Evolutionary conservation across 495 filamentous ascomycete genomes (phyloP).

Genomic region (Neurospora sp.): DNA sequence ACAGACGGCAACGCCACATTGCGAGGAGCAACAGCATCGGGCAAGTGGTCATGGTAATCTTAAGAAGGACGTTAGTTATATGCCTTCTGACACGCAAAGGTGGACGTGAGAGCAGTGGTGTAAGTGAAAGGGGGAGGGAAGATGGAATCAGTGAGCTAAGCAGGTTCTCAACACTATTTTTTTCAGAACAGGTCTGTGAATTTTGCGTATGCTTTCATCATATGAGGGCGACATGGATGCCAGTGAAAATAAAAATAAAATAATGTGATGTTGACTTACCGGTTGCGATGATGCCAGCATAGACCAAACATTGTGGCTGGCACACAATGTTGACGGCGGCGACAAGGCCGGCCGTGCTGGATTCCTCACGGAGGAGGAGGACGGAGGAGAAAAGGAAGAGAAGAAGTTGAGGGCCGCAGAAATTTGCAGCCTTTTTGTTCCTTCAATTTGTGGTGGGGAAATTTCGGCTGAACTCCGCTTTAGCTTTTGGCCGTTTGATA

Average conservation of each 20-base stretch:
- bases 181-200: conserved; percentile 53
- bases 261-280: background rate
- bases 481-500: background rate
- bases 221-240: conserved; percentile 1
- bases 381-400: background rate
- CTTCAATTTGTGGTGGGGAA: background rate
- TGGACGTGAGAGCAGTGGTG: background rate
- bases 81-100: background rate
- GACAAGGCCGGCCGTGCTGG: background rate
- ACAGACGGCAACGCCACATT: background rate
- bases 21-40: background rate
- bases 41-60: background rate
- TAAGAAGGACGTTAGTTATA: background rate
- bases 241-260: background rate
- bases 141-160: conserved; percentile 29
- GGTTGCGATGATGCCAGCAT: background rate
- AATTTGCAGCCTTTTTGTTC: background rate
- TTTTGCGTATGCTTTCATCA: conserved; percentile 38
- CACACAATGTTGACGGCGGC: background rate
- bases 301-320: background rate
- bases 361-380: background rate
- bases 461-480: background rate
- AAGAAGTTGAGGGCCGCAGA: background rate
- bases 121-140: background rate
- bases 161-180: conserved; percentile 35